phyloP scores from a whole-genome alignment of 2,329 filamentous ascomycete species.

The Didymellaceae sp. region DNA sequence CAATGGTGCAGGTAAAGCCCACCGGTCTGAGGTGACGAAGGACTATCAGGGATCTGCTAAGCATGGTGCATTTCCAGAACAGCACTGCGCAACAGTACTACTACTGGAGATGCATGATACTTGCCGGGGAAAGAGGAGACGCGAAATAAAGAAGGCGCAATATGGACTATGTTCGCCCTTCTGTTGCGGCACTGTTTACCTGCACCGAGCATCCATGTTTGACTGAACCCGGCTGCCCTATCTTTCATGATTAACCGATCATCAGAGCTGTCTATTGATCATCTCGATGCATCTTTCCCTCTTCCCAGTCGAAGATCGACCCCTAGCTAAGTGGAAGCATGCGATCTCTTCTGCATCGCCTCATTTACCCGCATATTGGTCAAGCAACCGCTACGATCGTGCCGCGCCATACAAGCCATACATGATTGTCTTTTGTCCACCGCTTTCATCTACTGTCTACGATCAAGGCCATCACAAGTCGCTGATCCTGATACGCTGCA shows the following conservation, averaged over 20 bases:
- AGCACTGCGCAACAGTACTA: slow-evolving; percentile 25
- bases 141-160: slow-evolving; percentile 21
- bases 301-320: neutral
- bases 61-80: slow-evolving; percentile 19
- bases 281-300: too few relatives aligned
- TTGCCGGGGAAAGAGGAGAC: slow-evolving; percentile 33
- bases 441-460: too few relatives aligned
- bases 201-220: neutral
- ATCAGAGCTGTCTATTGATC: too few relatives aligned
- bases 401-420: slow-evolving; percentile 21
- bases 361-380: slow-evolving; percentile 4
- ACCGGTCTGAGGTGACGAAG: slow-evolving; percentile 15
- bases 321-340: neutral
- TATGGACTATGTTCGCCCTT: slow-evolving; percentile 21
- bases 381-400: slow-evolving; percentile 19
- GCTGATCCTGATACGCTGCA: too few relatives aligned
- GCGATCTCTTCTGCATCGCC: neutral
- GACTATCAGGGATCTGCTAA: slow-evolving; percentile 21
- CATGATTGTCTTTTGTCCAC: too few relatives aligned
- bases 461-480: too few relatives aligned
- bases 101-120: slow-evolving; percentile 10
- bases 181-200: neutral
- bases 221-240: neutral
- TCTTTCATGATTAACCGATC: neutral
- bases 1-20: slow-evolving; percentile 13